These are phyloP conservation scores for Podospora australis DNA, from an alignment of 495 filamentous ascomycete genomes.

Conservation along the genomic window DNA sequence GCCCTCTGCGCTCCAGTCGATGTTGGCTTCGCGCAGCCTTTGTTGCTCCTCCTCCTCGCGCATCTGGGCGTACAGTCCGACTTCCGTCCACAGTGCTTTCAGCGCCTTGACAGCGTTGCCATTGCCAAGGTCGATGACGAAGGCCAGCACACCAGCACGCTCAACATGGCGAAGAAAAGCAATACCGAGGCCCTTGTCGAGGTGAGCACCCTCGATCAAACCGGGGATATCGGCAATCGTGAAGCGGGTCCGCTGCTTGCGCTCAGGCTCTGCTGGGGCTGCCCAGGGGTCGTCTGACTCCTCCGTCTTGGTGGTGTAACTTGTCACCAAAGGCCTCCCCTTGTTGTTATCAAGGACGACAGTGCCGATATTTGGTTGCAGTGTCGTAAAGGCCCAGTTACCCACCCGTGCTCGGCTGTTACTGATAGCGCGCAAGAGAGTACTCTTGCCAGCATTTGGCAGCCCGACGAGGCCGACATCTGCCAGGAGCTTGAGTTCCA, in stretches of 20 bases:
- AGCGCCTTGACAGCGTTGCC: constrained; percentile 74
- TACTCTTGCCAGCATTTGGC: constrained; percentile 95
- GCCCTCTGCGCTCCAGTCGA: constrained; percentile 35
- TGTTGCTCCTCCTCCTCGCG: constrained; percentile 53
- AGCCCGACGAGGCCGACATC: constrained; percentile 92
- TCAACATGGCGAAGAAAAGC: constrained; percentile 93
- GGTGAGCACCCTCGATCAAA: constrained; percentile 80
- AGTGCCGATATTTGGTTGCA: constrained; percentile 90
- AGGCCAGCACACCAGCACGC: constrained; percentile 83
- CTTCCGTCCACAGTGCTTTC: constrained; percentile 79
- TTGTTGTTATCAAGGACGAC: constrained; percentile 80
- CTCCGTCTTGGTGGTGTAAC: constrained; percentile 14
- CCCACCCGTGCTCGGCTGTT: constrained; percentile 83
- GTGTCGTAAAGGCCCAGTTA: constrained; percentile 93
- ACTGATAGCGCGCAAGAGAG: constrained; percentile 77
- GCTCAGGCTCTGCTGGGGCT: constrained; percentile 22
- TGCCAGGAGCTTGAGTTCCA: constrained; percentile 91
- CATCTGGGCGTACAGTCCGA: constrained; percentile 76
- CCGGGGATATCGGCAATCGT: constrained; percentile 96
- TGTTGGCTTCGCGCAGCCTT: constrained; percentile 39
- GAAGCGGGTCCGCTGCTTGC: constrained; percentile 62
- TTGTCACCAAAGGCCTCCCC: constrained; percentile 48
- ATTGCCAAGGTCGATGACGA: constrained; percentile 80
- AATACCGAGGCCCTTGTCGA: constrained; percentile 85
- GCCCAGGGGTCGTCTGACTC: constrained; percentile 34